Conservation (phyloP, 2,329 filamentous ascomycete species). For the Huntiella decipiens region DNA sequence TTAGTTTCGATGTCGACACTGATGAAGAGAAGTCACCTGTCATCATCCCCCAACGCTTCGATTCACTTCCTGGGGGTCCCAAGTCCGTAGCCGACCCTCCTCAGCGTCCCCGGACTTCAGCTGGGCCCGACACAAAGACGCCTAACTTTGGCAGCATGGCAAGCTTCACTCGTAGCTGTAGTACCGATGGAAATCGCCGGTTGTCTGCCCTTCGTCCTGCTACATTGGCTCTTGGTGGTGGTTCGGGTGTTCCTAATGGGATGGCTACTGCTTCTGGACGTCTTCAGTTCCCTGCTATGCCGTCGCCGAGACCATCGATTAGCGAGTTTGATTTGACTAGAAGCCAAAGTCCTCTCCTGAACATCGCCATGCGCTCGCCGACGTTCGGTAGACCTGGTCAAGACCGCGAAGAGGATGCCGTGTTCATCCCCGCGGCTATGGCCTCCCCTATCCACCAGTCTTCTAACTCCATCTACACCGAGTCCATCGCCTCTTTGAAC, state of each 20-base stretch:
- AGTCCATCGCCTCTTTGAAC: background rate
- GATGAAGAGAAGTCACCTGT: background rate
- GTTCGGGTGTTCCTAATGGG: background rate
- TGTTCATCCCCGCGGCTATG: background rate
- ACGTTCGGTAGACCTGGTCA: conserved; percentile 5
- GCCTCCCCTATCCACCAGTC: background rate
- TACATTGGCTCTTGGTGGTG: conserved; percentile 1
- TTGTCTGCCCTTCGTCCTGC: conserved; percentile 8
- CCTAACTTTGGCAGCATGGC: background rate
- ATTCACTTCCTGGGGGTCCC: no score
- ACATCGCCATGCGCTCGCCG: conserved; percentile 6
- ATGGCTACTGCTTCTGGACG: conserved; percentile 4
- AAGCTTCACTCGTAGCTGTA: background rate
- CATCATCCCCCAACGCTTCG: no score
- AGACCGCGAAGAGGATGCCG: background rate
- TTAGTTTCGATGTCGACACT: conserved; percentile 25
- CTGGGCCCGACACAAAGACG: background rate
- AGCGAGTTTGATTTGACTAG: conserved; percentile 1
- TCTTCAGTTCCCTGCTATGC: background rate
- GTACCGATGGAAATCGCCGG: conserved; percentile 2
- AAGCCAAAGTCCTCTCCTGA: conserved; percentile 3
- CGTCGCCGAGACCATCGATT: background rate
- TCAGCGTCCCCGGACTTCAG: conserved; percentile 8
- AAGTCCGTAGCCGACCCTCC: background rate
- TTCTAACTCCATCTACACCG: background rate